A percentile compares a stretch with the other conserved stretches of the same genome.
These are phyloP conservation scores for Trichomonas gallinae DNA, from an alignment of 208 protist species.

Conservation along the genomic window DNA sequence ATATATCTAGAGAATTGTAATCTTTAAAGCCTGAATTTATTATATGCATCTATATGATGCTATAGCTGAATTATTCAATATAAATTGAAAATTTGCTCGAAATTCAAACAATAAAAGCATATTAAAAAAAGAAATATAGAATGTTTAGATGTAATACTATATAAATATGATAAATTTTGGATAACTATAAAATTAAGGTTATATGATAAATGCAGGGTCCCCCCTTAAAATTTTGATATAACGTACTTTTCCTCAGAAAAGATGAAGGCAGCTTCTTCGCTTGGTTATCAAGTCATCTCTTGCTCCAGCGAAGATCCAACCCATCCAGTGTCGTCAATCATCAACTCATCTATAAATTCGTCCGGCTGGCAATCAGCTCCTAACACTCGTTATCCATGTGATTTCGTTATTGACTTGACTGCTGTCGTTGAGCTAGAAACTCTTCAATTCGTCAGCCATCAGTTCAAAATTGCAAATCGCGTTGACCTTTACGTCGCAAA, in stretches of 20 bases:
- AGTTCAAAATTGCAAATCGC: neutral
- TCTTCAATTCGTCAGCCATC: neutral
- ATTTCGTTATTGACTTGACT: neutral
- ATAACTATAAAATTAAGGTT: too few species aligned
- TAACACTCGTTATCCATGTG: neutral
- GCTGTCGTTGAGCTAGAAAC: neutral
- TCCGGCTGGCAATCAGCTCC: neutral
- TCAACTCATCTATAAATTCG: neutral
- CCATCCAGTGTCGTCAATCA: neutral
- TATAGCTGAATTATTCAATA: too few species aligned
- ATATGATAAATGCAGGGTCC: too few species aligned
- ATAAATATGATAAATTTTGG: too few species aligned
- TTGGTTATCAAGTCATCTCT: neutral
- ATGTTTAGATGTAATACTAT: too few species aligned
- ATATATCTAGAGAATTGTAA: too few species aligned
- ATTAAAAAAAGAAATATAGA: too few species aligned
- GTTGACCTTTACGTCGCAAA: neutral
- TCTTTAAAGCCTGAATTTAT: too few species aligned
- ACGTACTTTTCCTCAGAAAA: neutral
- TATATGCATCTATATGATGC: too few species aligned
- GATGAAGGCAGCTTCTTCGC: neutral
- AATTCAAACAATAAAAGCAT: too few species aligned
- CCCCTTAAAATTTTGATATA: neutral
- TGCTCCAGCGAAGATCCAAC: neutral
- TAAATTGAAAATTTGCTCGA: too few species aligned